These are phyloP conservation scores for Asterionellopsis glacialis DNA, from an alignment of 108 stramenopile genomes.

Conservation along the genomic window DNA sequence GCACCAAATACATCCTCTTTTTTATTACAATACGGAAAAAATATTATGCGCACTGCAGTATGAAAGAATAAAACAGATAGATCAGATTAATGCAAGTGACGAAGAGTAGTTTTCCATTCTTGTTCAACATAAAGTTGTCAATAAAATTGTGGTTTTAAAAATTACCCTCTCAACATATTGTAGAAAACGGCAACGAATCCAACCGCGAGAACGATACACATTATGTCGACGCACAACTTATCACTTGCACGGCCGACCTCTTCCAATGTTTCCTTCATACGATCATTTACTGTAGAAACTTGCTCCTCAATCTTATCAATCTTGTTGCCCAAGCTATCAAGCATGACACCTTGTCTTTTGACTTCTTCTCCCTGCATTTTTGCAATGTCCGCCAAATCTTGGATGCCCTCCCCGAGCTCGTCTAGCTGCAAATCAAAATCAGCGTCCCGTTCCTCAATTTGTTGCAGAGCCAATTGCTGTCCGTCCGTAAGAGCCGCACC, in stretches of 20 bases:
- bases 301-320: constrained; percentile 74
- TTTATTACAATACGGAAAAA: no score
- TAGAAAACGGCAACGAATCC: constrained; percentile 77
- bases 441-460: constrained; percentile 74
- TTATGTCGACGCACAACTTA: constrained; percentile 93
- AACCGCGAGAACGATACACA: constrained; percentile 86
- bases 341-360: constrained; percentile 72
- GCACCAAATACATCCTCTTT: no score
- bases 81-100: no score
- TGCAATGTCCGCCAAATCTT: constrained; percentile 81
- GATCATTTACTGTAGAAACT: constrained; percentile 71
- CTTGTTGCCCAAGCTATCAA: constrained; percentile 59
- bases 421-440: constrained; percentile 86
- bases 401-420: constrained; percentile 86
- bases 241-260: constrained; percentile 83
- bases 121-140: no score
- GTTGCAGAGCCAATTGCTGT: constrained; percentile 70
- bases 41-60: no score
- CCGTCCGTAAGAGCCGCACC: constrained; percentile 55
- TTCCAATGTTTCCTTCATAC: constrained; percentile 88
- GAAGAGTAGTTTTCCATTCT: no score
- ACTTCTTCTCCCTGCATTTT: constrained; percentile 80
- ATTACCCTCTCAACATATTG: constrained; percentile 10
- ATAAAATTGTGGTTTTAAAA: no score
- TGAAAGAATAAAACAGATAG: no score